phyloP scores from a whole-genome alignment of 2,329 filamentous ascomycete genomes.

The Ascochyta koolunga region DNA sequence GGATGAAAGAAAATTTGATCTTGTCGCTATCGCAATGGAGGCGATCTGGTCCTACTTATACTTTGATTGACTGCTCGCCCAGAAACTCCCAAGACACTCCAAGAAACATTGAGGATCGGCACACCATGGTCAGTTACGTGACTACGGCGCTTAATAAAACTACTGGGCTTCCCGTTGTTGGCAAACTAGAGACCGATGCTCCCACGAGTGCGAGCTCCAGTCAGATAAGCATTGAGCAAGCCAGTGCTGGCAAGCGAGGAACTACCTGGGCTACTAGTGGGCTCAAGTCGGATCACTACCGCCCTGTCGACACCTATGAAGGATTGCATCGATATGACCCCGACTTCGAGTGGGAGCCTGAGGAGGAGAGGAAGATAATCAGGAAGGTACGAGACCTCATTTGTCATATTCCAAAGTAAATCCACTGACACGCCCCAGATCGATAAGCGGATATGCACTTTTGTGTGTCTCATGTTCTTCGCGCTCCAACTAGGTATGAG shows the following conservation, averaged over 20 bases:
- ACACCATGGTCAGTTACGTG: conserved; percentile 8
- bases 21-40: conserved; percentile 1
- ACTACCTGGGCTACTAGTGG: conserved; percentile 47
- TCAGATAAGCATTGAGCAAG: conserved; percentile 19
- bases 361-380: conserved; percentile 63
- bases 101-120: conserved; percentile 4
- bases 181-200: conserved; percentile 29
- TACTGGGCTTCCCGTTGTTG: conserved; percentile 14
- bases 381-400: conserved; percentile 53
- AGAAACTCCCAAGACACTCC: conserved; percentile 13
- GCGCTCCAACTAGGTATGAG: conserved; percentile 51
- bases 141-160: conserved; percentile 5
- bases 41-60: conserved; percentile 11
- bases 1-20: conserved; percentile 5
- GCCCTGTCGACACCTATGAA: conserved; percentile 63
- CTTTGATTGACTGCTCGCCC: conserved; percentile 3
- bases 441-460: conserved; percentile 58
- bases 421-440: conserved; percentile 44
- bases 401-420: not conserved
- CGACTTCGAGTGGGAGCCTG: conserved; percentile 60
- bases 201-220: conserved; percentile 28
- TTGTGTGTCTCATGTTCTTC: conserved; percentile 57
- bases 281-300: conserved; percentile 49
- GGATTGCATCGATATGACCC: conserved; percentile 66
- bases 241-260: conserved; percentile 19